Evolutionary conservation across 257 asterid species (phyloP), one percentile per base, ranked within the genome.

Genomic region (Forsythia viridissima): DNA sequence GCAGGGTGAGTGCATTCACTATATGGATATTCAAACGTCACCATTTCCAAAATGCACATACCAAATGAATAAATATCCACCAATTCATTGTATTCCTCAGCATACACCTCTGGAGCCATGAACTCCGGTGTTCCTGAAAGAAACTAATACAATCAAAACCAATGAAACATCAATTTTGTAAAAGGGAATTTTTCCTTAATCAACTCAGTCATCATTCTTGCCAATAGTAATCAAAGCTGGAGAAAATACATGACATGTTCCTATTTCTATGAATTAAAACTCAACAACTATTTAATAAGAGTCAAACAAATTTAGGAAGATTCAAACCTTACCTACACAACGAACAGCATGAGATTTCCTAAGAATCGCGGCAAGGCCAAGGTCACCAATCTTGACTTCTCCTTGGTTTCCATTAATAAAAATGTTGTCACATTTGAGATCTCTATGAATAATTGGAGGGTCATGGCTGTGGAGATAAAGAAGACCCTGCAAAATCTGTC

Each of bases 21-120:
- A 48, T 93, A 93, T 10, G 98, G 98, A 76, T 93, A 92, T 40
- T 93, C 98, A 80, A 92, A 90, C 0, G 97, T 92, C 85, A 92
- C 94, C 94, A 93, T 93, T 77, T 93, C 98, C 91, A 93, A 84
- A 79, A 93, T 77, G 88, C 98, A 93, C 98, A 93, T 93, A 61
- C 98, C 98, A 66, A 92, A 93, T 1, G 98, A 85, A 81, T 92
- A 93, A 24, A 90, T 90, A 84, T 93, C 98, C 20, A 93, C 97
- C 66, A 93, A 77, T 83, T 92, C 98, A 69, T 93, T 92, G 87
- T 92, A 93, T 72, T 93, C 96, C 86, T 93, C 97, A 18, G 87
- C 90, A 72, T 92, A 93, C 46, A 93, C 97, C 80, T 93, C 97
- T 0, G 97, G 98, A 41, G 97, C 98, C 98, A 93, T 93, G 87